These are phyloP conservation scores for Jatropha curcas DNA, from an alignment of 345 rosid species.

Conservation along the genomic window DNA sequence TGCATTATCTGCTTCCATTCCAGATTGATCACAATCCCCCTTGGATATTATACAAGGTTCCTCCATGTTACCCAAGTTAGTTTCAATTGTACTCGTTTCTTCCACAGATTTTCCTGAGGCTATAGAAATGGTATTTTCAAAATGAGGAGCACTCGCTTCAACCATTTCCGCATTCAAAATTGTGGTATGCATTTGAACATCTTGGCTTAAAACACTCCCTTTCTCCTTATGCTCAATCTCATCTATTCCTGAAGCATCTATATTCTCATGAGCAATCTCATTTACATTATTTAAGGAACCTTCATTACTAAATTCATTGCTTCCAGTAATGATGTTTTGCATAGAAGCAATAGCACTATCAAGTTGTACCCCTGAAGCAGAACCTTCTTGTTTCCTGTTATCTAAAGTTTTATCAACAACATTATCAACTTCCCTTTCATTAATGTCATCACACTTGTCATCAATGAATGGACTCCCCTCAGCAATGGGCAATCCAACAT, in stretches of 20 bases:
- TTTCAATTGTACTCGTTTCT: slow-evolving; percentile 27
- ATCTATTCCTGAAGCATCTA: slow-evolving; percentile 27
- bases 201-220: slow-evolving; percentile 18
- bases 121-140: slow-evolving; percentile 23
- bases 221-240: slow-evolving; percentile 19
- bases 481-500: slow-evolving; percentile 24
- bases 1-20: slow-evolving; percentile 14
- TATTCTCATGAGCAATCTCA: slow-evolving; percentile 24
- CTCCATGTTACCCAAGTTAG: slow-evolving; percentile 21
- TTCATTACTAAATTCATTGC: slow-evolving; percentile 35
- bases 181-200: slow-evolving; percentile 23
- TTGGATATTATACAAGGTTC: slow-evolving; percentile 31
- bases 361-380: slow-evolving; percentile 41
- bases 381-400: slow-evolving; percentile 35
- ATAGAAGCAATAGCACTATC: slow-evolving; percentile 25
- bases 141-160: slow-evolving; percentile 20
- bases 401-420: slow-evolving; percentile 32
- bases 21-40: slow-evolving; percentile 29
- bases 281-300: slow-evolving; percentile 23
- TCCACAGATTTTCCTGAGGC: slow-evolving; percentile 26
- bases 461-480: slow-evolving; percentile 21
- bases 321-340: slow-evolving; percentile 25
- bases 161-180: slow-evolving; percentile 27
- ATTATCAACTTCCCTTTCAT: slow-evolving; percentile 31
- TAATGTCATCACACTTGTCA: slow-evolving; percentile 17